Base-by-base conservation (phyloP, 1,139 yeast genomes). In the Maudiozyma humilis region DNA sequence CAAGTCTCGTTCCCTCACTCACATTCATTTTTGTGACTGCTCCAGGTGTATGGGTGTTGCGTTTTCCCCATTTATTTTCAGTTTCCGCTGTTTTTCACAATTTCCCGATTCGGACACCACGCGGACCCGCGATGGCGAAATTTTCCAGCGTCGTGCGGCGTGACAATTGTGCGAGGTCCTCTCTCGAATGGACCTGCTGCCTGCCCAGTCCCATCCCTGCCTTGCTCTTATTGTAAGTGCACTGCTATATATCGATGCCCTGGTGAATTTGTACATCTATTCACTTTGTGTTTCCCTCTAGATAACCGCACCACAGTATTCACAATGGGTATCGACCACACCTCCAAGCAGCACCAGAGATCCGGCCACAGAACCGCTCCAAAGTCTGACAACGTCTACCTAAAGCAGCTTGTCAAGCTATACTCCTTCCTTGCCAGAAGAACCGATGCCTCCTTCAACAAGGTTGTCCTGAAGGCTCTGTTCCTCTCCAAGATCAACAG, bases 381-480 rank as follows among this genome's bases (percentile, higher is more conserved):
- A 76, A 88, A 88, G 81, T 89, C 97, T 62, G 96, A 91, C 78
- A 93, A 91, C 72, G 96, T 89, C 75, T 91, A 93, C 95, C 80
- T 91, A 78, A 84, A 83, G 76, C 76, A 91, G 71, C 83, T 91
- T 76, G 98, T 91, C 72, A 89, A 89, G 82, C 80, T 91, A 67
- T 91, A 89, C 86, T 76, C 96, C 69, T 93, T 87, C 94, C 81
- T 91, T 76, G 96, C 97, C 77, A 96, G 98, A 79, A 96, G 98
- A 78, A 91, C 97, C 66, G 96, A 88, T 72, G 87, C 95, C 74
- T 80, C 88, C 70, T 91, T 91, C 93, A 91, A 93, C 96, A 87
- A 85, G 82, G 88, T 88, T 64, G 73, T 91, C 76, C 85, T 93
- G 71, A 86, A 75, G 73, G 78, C 91, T 69, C 82, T 93, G 73